phyloP scores from a whole-genome alignment of 768 basidiomycete genomes.

The Tricholoma saponaceum region DNA sequence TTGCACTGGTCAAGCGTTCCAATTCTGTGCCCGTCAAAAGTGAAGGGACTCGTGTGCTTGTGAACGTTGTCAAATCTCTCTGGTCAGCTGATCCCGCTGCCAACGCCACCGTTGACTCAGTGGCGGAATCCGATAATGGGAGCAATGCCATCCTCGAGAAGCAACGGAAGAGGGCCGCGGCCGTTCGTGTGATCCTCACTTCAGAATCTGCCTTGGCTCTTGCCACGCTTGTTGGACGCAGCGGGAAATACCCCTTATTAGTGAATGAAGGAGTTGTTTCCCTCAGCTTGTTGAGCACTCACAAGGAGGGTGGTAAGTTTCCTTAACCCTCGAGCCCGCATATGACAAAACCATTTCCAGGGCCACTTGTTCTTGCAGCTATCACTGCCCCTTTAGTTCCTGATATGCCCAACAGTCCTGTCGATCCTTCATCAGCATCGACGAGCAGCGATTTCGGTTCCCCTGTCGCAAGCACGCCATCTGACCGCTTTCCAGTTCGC shows the following conservation, averaged over 20 bases:
- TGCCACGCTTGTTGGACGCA: slow-evolving; percentile 67
- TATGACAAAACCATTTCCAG: slow-evolving; percentile 31
- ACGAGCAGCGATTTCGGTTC: slow-evolving; percentile 43
- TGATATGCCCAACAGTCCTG: slow-evolving; percentile 32
- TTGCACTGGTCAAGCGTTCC: slow-evolving; percentile 72
- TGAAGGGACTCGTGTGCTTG: slow-evolving; percentile 86
- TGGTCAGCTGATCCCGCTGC: slow-evolving; percentile 50
- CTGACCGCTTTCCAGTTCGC: slow-evolving; percentile 34
- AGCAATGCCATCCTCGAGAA: slow-evolving; percentile 32
- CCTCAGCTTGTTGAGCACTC: slow-evolving; percentile 69
- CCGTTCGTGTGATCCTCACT: slow-evolving; percentile 49
- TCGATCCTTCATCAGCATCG: slow-evolving; percentile 34
- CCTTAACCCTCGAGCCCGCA: not conserved
- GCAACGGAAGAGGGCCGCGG: slow-evolving; percentile 47
- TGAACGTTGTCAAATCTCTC: slow-evolving; percentile 78
- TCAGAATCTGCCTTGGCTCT: slow-evolving; percentile 58
- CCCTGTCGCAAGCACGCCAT: slow-evolving; percentile 42
- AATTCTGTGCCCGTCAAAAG: slow-evolving; percentile 81
- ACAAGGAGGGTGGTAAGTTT: slow-evolving; percentile 58
- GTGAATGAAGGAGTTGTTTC: slow-evolving; percentile 89
- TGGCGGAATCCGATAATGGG: slow-evolving; percentile 15
- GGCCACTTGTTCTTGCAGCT: slow-evolving; percentile 56
- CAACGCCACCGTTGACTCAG: slow-evolving; percentile 10
- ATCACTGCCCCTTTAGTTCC: slow-evolving; percentile 47
- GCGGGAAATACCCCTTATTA: slow-evolving; percentile 77